These are phyloP conservation scores for Lasiodiplodia sp. DNA, from an alignment of 2,329 filamentous ascomycete genomes.

Conservation along the genomic window DNA sequence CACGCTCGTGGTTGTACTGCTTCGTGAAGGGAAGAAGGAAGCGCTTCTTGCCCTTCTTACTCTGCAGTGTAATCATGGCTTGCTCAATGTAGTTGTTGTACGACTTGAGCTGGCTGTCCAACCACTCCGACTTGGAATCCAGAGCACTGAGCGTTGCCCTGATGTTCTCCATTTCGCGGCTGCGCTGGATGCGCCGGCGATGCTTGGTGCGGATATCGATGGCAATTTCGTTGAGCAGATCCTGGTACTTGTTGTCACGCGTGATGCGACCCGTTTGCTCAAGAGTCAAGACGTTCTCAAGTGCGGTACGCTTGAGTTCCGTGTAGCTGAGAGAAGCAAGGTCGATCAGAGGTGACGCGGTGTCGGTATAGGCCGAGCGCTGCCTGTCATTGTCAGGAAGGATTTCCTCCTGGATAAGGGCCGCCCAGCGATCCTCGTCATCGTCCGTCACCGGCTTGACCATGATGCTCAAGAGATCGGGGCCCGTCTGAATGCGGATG, in stretches of 20 bases:
- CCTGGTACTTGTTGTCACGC: constrained; percentile 89
- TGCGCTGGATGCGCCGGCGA: constrained; percentile 86
- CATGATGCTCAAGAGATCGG: constrained; percentile 93
- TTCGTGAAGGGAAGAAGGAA: constrained; percentile 97
- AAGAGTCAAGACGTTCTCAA: constrained; percentile 91
- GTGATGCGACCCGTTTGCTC: constrained; percentile 89
- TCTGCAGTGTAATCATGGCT: constrained; percentile 95
- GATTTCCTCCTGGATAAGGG: constrained; percentile 83
- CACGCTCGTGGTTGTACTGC: constrained; percentile 97
- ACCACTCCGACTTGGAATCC: constrained; percentile 86
- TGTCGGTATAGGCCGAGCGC: constrained; percentile 75
- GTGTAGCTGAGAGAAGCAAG: constrained; percentile 89
- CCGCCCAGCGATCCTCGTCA: constrained; percentile 88
- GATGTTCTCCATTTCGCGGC: constrained; percentile 87
- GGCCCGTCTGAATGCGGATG: constrained; percentile 91
- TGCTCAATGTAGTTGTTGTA: constrained; percentile 99
- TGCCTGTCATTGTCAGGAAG: constrained; percentile 62
- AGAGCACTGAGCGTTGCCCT: constrained; percentile 76
- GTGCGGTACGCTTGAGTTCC: constrained; percentile 88
- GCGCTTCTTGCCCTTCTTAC: constrained; percentile 93
- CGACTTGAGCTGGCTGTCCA: constrained; percentile 93
- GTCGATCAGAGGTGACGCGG: constrained; percentile 71
- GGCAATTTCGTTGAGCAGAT: constrained; percentile 96
- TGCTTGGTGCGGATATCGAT: constrained; percentile 98
- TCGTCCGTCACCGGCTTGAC: constrained; percentile 86